These are phyloP conservation scores for Termitomyces sp. DNA, from an alignment of 768 basidiomycete species.

Conservation along the genomic window DNA sequence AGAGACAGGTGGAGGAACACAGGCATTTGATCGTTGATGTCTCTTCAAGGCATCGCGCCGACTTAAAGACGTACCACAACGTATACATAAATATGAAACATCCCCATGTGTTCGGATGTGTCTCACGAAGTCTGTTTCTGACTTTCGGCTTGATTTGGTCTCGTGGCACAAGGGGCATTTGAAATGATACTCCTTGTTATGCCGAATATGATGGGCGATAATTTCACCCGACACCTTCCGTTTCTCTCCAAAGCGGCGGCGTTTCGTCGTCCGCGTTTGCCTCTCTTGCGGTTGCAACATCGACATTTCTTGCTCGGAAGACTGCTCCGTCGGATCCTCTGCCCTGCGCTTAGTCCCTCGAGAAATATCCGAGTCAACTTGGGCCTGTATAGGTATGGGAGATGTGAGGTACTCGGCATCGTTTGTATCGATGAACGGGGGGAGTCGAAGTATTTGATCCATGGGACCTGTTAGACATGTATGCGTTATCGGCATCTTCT, in stretches of 20 bases:
- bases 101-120: background rate
- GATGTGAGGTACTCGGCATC: background rate
- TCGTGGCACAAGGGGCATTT: background rate
- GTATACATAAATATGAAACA: background rate
- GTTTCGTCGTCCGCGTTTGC: background rate
- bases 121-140: background rate
- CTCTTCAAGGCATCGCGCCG: background rate
- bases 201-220: background rate
- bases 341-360: background rate
- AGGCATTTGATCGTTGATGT: background rate
- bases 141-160: background rate
- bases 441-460: too few relatives aligned
- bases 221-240: background rate
- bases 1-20: background rate
- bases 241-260: background rate
- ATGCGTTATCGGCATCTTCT: background rate
- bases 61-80: background rate
- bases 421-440: background rate
- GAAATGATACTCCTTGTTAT: background rate
- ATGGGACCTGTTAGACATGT: background rate
- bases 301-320: background rate
- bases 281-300: background rate
- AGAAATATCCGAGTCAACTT: background rate
- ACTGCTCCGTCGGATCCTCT: background rate
- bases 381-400: background rate